These are phyloP conservation scores for Ogataea zsoltii DNA, from an alignment of 805 yeast species.

Conservation along the genomic window DNA sequence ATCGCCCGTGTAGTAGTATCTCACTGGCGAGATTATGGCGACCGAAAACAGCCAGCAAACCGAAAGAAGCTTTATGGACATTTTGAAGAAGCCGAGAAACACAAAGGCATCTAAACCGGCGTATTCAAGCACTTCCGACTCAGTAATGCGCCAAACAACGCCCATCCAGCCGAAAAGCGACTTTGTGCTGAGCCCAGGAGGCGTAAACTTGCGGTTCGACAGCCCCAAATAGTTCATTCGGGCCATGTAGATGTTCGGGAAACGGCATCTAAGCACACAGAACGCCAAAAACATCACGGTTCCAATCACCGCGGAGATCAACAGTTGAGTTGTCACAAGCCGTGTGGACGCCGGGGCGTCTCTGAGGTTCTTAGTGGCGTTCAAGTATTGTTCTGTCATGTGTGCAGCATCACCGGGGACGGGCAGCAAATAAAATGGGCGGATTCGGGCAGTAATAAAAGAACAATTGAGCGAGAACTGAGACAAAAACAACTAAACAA, in stretches of 20 bases:
- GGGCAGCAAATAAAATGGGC: neutral
- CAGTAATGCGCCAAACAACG: slow-evolving; percentile 61
- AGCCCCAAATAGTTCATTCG: slow-evolving; percentile 51
- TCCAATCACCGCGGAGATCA: slow-evolving; percentile 71
- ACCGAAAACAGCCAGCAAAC: slow-evolving; percentile 70
- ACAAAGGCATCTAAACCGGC: slow-evolving; percentile 97
- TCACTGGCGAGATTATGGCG: slow-evolving; percentile 76
- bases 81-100: slow-evolving; percentile 84
- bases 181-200: slow-evolving; percentile 58
- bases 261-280: slow-evolving; percentile 65
- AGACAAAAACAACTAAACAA: too few relatives aligned
- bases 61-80: slow-evolving; percentile 71
- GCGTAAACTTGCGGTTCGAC: slow-evolving; percentile 43
- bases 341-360: slow-evolving; percentile 38
- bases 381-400: slow-evolving; percentile 21
- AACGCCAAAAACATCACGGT: slow-evolving; percentile 65
- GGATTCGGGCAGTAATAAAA: too few relatives aligned
- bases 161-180: slow-evolving; percentile 83
- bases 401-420: neutral
- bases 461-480: too few relatives aligned
- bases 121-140: slow-evolving; percentile 75
- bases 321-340: slow-evolving; percentile 75
- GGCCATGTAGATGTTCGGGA: slow-evolving; percentile 86
- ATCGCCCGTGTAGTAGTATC: slow-evolving; percentile 80
- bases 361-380: slow-evolving; percentile 28